A percentile compares a stretch with the other conserved stretches of the same genome.
phyloP scores from a whole-genome alignment of 176 grass and related monocot species.

The Puya raimondii region DNA sequence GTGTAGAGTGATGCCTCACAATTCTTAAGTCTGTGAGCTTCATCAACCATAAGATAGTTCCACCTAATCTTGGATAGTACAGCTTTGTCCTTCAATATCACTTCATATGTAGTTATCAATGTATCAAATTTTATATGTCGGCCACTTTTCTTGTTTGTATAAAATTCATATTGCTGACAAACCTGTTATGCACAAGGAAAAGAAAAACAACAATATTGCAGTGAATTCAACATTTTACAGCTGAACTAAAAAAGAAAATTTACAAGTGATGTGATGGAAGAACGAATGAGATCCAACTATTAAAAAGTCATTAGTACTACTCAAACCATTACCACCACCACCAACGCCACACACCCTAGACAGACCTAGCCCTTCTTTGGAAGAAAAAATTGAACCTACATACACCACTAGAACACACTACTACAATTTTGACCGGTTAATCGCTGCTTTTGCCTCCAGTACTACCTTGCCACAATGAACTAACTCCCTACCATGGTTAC shows the following conservation, averaged over 20 bases:
- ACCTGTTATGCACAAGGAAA: constrained; percentile 34
- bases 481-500: too few relatives aligned
- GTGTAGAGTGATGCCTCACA: constrained; percentile 97
- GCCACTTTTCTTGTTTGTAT: constrained; percentile 74
- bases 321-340: too few relatives aligned
- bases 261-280: neutral
- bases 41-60: constrained; percentile 99
- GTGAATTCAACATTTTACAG: neutral
- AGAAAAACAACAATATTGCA: neutral
- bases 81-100: constrained; percentile 97
- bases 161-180: constrained; percentile 81
- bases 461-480: too few relatives aligned
- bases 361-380: too few relatives aligned
- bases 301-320: too few relatives aligned
- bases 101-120: constrained; percentile 92
- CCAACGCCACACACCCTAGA: too few relatives aligned
- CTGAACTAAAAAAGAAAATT: neutral
- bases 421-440: too few relatives aligned
- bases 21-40: constrained; percentile 94
- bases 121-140: constrained; percentile 78
- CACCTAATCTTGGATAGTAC: constrained; percentile 93
- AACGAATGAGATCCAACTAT: too few relatives aligned
- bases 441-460: too few relatives aligned
- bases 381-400: too few relatives aligned
- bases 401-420: too few relatives aligned